phyloP scores from a whole-genome alignment of 306 rosid species.

The Cucurbita argyrosperma region DNA sequence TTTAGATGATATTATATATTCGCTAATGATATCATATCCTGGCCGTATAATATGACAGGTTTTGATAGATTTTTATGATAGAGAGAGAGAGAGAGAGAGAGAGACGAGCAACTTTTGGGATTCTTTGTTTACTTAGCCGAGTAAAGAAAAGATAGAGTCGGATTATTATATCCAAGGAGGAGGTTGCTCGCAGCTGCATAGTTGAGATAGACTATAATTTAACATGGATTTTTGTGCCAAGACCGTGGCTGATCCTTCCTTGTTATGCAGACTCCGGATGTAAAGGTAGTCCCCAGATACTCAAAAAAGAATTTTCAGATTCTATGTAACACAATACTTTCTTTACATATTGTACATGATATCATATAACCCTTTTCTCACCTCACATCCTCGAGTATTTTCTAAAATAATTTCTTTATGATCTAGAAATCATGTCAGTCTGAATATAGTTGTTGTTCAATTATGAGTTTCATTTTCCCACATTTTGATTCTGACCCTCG shows the following conservation, averaged over 20 bases:
- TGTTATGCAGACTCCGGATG: conserved; percentile 5
- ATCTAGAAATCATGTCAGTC: background rate
- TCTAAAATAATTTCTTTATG: background rate
- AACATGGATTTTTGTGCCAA: conserved; percentile 5
- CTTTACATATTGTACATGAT: conserved; percentile 5
- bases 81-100: conserved; percentile 3
- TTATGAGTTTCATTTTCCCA: background rate
- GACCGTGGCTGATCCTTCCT: conserved; percentile 8
- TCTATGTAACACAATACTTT: conserved; percentile 6
- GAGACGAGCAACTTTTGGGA: conserved; percentile 4
- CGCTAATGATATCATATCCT: background rate
- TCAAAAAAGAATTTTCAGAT: conserved; percentile 3
- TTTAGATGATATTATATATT: background rate
- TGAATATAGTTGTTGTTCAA: background rate
- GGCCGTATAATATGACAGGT: conserved; percentile 1
- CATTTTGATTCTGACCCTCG: background rate
- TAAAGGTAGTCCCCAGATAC: conserved; percentile 11
- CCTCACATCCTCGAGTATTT: background rate
- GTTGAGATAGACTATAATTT: conserved; percentile 7
- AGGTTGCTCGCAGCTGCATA: background rate
- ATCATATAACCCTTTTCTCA: background rate
- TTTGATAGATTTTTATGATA: conserved; percentile 1
- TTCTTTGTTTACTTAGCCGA: conserved; percentile 2
- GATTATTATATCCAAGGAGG: background rate
- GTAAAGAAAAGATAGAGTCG: background rate